Base-by-base conservation (phyloP, 192 early-diverging fungal genomes). In the Diversispora epigaea region DNA sequence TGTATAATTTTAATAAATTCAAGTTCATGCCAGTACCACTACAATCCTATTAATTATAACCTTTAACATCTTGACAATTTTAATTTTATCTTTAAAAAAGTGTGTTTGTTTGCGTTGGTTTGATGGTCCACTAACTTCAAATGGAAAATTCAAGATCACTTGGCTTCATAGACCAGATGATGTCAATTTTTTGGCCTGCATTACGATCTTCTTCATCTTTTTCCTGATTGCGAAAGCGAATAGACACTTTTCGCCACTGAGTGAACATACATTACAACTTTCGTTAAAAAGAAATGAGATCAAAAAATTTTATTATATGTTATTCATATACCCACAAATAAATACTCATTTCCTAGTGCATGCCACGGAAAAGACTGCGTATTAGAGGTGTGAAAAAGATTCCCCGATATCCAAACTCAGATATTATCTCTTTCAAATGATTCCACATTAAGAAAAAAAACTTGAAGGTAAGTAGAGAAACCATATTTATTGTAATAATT, bases 241-340 rank as follows among this genome's bases (percentile, higher is more conserved):
- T 11, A 67, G 19, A 46, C 43, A 46, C 47, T 67, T 45, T 49
- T 67, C 44, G 0, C 65, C 43, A 46, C 65, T 67, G 47, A 22
- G 40, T 47, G 44, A 67, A 67, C 6, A 10, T 67, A 67, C 65
- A 67, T 62, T 62, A 61, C 58, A 45, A 45, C 47, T 67, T 19
- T 46, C 6, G 14, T 67, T 22, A 67, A 45, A 46, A 67, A n/a
- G 40, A 17, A 15, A 45, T 41, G 19, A n/a, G n/a, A n/a, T n/a
- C 47, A 9, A 67, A 67, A 67, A 15, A 19, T n/a, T 67, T 41
- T 67, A 46, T 10, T 7, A 17, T 22, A 39, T 22, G 19, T 45
- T 46, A 44, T 67, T 67, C 65, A 41, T 67, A 67, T 17, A 67
- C 65, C 43, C 19, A 67, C 65, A 67, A 67, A 67, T 45, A 46